Base-by-base conservation (phyloP, 129 eudicot genomes). In the Solidago caesia region DNA sequence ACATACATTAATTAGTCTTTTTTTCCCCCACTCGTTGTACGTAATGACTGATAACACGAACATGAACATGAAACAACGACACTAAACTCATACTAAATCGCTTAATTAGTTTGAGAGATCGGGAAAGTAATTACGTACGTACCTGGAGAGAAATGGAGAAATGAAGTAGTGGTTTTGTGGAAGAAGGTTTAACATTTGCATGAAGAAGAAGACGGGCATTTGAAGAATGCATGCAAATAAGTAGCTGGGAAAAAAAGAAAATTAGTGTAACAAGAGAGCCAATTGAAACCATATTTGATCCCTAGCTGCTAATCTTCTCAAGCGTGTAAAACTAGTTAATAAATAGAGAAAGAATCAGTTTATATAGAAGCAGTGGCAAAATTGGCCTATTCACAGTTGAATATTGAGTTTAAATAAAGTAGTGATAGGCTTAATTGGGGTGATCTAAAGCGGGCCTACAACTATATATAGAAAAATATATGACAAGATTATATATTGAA, bases 221-320 rank as follows among this genome's bases (percentile, higher is more conserved):
- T 56, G 78, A 82, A 27, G 86, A 47, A 74, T 73, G 78, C 80
- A 86, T 77, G 85, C 80, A 80, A 47, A 74, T 45, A 44, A 44
- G 55, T 69, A 73, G 67, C 39, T 33, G 39, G 67, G 29, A 61
- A 67, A 27, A 74, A 44, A 63, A 43, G 67, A 49, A 27, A 11
- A 47, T 12, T 61, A 72, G 5, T 41, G 52, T 59, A 62, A 51
- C 29, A 26, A 80, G 41, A 65, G 14, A 44, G 49, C 26, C 49
- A 49, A 65, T 65, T 65, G 70, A 65, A 65, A 16, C 51, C 71
- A 48, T 65, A 44, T 21, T 7, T 43, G 29, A 66, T 66, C 27
- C n/a, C 48, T 60, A 14, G 39, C 39, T 73, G 58, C 14, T 60
- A 62, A 26, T 15, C 26, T 72, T 55, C 60, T 53, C 5, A 25